Percentiles rank a stretch among this genome's conserved stretches.
phyloP scores from a whole-genome alignment of 1,139 yeast genomes.

The Groenewaldozyma sp. region DNA sequence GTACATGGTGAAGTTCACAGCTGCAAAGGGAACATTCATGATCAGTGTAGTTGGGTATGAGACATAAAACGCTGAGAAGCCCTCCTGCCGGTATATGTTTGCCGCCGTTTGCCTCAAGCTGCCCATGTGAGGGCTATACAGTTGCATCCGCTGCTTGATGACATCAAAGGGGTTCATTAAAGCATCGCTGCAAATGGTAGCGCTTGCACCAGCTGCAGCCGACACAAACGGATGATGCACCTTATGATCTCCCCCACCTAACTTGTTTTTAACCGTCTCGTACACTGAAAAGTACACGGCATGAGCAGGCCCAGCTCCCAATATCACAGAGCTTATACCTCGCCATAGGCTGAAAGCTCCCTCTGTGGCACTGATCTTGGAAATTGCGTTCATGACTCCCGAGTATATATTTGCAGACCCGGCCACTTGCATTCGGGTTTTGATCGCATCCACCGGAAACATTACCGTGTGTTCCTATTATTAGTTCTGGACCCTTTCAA shows the following conservation, averaged over 20 bases:
- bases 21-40: constrained; percentile 93
- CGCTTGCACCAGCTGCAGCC: constrained; percentile 45
- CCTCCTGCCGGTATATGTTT: constrained; percentile 62
- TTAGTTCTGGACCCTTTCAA: background rate
- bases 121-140: constrained; percentile 30
- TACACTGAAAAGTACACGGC: constrained; percentile 96
- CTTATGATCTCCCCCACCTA: constrained; percentile 31
- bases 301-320: constrained; percentile 99
- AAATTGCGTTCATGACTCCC: constrained; percentile 51
- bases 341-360: constrained; percentile 89
- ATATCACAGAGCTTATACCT: constrained; percentile 84
- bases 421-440: constrained; percentile 86
- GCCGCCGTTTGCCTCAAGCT: constrained; percentile 26
- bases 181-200: constrained; percentile 89
- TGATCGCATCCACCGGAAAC: constrained; percentile 93
- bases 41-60: constrained; percentile 92
- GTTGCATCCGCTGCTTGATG: constrained; percentile 78
- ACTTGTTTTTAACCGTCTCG: constrained; percentile 66
- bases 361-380: constrained; percentile 75
- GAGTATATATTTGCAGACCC: constrained; percentile 33
- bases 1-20: constrained; percentile 87
- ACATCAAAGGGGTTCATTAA: constrained; percentile 98
- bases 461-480: constrained; percentile 74
- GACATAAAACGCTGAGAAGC: constrained; percentile 73
- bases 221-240: constrained; percentile 46